phyloP scores from a whole-genome alignment of 2,329 filamentous ascomycete genomes.

The Beauveria asiatica region DNA sequence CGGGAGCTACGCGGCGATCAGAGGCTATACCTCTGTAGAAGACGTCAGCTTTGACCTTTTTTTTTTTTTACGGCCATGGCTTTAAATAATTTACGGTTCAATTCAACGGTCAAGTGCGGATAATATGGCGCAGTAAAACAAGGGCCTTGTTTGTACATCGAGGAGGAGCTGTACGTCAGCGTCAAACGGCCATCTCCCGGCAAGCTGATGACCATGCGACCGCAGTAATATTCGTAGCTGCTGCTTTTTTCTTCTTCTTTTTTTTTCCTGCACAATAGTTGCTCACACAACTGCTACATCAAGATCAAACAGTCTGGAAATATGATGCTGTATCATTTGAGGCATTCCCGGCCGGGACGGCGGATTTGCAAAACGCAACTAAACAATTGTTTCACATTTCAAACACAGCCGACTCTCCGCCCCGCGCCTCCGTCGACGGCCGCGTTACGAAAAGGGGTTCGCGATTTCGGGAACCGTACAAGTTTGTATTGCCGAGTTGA shows the following conservation, averaged over 20 bases:
- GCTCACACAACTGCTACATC: neutral
- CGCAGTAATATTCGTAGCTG: too few relatives aligned
- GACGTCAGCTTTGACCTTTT: neutral
- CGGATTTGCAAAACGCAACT: neutral
- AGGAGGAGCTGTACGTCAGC: too few relatives aligned
- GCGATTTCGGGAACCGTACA: too few relatives aligned
- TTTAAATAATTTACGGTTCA: too few relatives aligned
- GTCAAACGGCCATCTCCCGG: too few relatives aligned
- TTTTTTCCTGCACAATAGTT: too few relatives aligned
- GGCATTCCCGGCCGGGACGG: neutral
- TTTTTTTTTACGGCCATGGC: neutral
- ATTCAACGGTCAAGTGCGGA: neutral
- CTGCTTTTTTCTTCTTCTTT: too few relatives aligned
- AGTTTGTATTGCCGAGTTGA: too few relatives aligned
- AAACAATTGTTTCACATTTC: slow-evolving; percentile 1
- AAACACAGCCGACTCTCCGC: neutral
- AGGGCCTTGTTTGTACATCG: too few relatives aligned
- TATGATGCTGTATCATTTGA: neutral
- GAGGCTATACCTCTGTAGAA: neutral
- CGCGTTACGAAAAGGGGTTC: neutral
- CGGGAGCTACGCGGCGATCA: neutral
- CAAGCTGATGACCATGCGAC: too few relatives aligned
- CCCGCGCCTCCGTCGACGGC: neutral
- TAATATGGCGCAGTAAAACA: neutral
- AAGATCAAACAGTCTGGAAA: neutral